These are phyloP conservation scores for Suhomyces emberorum DNA, from an alignment of 805 yeast genomes.

Conservation along the genomic window DNA sequence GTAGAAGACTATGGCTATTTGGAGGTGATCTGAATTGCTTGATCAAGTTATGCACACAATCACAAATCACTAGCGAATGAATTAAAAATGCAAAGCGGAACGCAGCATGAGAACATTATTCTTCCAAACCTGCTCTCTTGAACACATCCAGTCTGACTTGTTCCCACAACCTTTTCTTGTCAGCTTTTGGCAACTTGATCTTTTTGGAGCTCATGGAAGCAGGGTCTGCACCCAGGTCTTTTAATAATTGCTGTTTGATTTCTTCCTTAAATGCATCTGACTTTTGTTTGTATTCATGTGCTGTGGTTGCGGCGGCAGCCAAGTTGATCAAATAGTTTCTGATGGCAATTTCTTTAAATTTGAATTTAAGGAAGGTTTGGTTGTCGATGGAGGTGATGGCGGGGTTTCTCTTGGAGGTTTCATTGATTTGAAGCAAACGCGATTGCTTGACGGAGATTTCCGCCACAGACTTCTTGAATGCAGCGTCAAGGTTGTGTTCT, in stretches of 20 bases:
- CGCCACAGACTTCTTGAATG: slow-evolving; percentile 47
- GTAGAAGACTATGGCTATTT: too few species aligned
- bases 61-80: too few species aligned
- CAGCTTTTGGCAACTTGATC: slow-evolving; percentile 35
- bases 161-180: slow-evolving; percentile 47
- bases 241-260: slow-evolving; percentile 14
- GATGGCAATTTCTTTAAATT: slow-evolving; percentile 44
- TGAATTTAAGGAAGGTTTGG: slow-evolving; percentile 30
- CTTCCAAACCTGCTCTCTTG: slow-evolving; percentile 43
- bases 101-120: slow-evolving; percentile 11
- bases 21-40: too few species aligned
- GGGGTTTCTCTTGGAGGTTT: slow-evolving; percentile 13
- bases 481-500: slow-evolving; percentile 45
- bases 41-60: too few species aligned
- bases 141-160: slow-evolving; percentile 50
- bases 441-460: slow-evolving; percentile 48
- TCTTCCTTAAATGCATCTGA: slow-evolving; percentile 31
- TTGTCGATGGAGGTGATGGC: slow-evolving; percentile 30
- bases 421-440: slow-evolving; percentile 38
- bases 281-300: slow-evolving; percentile 45
- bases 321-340: slow-evolving; percentile 50
- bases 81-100: too few species aligned
- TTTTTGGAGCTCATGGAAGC: slow-evolving; percentile 10
- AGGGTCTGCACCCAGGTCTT: slow-evolving; percentile 5
- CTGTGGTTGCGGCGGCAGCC: slow-evolving; percentile 54